Conservation (phyloP, 2,329 filamentous ascomycete species). For the Pseudocercospora fijiensis region DNA sequence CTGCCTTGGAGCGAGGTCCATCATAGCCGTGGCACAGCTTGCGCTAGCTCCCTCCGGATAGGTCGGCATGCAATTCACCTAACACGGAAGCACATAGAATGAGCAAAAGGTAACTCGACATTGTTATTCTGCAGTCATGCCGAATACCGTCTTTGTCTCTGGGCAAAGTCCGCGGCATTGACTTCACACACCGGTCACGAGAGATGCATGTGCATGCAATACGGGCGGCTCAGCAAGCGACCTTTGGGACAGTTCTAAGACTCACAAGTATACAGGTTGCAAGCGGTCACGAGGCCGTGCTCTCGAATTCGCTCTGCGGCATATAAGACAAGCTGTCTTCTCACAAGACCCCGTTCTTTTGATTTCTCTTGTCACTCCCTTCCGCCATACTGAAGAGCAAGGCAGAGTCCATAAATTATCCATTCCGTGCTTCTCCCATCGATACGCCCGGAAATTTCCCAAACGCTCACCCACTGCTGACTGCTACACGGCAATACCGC, state of each 20-base stretch:
- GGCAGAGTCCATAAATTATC: not conserved
- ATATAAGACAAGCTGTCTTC: not conserved
- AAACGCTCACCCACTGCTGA: not conserved
- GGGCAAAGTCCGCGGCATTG: not conserved
- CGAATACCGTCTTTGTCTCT: not conserved
- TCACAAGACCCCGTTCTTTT: not conserved
- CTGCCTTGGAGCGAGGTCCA: not conserved
- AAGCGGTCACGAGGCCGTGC: conserved; percentile 6
- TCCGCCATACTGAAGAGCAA: not conserved
- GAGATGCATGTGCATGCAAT: not conserved
- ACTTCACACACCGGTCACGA: not conserved
- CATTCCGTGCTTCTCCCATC: not conserved
- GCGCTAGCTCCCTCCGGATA: conserved; percentile 4
- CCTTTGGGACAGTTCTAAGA: not conserved
- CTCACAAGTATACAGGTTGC: not conserved
- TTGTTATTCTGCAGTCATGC: not conserved
- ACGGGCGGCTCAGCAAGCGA: not conserved
- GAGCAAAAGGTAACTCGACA: not conserved
- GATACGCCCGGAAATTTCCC: not conserved
- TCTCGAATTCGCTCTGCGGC: not conserved
- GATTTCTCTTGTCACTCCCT: not conserved
- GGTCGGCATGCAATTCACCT: not conserved
- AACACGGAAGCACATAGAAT: not conserved
- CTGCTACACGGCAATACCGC: conserved; percentile 1
- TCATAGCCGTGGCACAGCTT: not conserved